Evolutionary conservation across 352 stramenopile genomes (phyloP), one percentile per base, ranked within the genome.

Genomic region (Blastocystis sp.): DNA sequence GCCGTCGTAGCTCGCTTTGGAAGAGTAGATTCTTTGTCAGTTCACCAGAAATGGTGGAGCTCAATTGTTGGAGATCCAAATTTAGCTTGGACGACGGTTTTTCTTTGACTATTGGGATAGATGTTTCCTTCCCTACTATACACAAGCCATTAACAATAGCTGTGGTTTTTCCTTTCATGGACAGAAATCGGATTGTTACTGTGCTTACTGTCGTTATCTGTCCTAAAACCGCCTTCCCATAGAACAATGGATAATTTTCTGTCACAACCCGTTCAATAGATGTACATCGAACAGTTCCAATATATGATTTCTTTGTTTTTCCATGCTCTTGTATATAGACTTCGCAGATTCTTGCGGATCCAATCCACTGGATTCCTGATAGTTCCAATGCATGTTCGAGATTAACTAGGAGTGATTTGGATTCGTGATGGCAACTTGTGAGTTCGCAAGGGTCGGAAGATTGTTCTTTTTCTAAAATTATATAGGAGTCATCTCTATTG

Each of bases 301-400:
- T n/a, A 39, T 80, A 80, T 29, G 42, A 49, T 24, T 49, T 49
- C 16, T 37, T 80, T 43, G 43, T 12, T 37, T 59, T 80, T 14
- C 19, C 32, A 29, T 63, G 49, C 21, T 80, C 69, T n/a, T 39
- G 21, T 29, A 63, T 49, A 32, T 80, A 80, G 27, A 80, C 46
- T 54, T 80, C 69, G 27, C 69, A 80, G 32, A 80, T 80, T 5
- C 69, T 43, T 11, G 69, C 69, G 0, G 69, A 80, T 39, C 19
- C 46, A 27, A 80, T 61, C 69, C 69, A 80, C 46, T 63, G 27
- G 9, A 77, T 77, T 35, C 21, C 43, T 35, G 37, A 9, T n/a
- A 77, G 7, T 77, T 56, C 43, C 24, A 19, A 37, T 21, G 65
- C 65, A 27, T 42, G 35, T 6, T 56, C 6, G 2, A 77, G 43